These are phyloP conservation scores for Balakata baccata DNA, from an alignment of 345 rosid species.

Conservation along the genomic window DNA sequence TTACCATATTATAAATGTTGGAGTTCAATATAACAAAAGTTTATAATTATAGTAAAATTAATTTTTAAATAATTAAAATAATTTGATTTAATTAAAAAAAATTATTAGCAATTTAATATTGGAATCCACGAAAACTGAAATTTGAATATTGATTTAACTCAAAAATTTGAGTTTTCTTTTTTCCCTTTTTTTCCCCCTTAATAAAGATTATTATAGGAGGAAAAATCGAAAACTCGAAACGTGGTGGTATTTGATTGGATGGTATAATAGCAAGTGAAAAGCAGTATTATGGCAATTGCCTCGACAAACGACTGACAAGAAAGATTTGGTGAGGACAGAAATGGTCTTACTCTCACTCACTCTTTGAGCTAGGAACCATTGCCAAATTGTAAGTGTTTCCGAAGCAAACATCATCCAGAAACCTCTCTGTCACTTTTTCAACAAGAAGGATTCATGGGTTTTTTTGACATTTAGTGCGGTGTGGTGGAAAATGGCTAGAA, in stretches of 20 bases:
- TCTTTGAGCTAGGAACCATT: background rate
- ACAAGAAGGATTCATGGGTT: conserved; percentile 21
- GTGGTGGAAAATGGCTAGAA: conserved; percentile 36
- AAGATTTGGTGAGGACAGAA: conserved; percentile 13
- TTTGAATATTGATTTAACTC: too few species aligned
- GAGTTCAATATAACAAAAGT: too few species aligned
- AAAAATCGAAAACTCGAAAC: background rate
- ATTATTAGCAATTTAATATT: too few species aligned
- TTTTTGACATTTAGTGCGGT: conserved; percentile 39
- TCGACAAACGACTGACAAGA: conserved; percentile 13
- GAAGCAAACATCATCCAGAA: background rate
- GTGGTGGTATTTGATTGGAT: background rate
- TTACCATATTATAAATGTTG: too few species aligned
- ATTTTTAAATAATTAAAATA: too few species aligned
- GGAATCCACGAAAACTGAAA: too few species aligned
- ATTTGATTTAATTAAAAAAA: too few species aligned
- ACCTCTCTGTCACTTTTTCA: conserved; percentile 13
- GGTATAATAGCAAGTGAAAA: background rate
- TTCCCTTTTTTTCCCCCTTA: too few species aligned
- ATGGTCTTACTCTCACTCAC: background rate
- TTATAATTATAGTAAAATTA: too few species aligned
- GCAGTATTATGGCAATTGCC: background rate
- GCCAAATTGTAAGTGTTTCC: background rate
- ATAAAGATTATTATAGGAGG: background rate
- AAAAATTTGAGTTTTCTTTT: too few species aligned